Evolutionary conservation across 805 yeast species (phyloP), one percentile per base, ranked within the genome.

Genomic region (Ogataea sp.): DNA sequence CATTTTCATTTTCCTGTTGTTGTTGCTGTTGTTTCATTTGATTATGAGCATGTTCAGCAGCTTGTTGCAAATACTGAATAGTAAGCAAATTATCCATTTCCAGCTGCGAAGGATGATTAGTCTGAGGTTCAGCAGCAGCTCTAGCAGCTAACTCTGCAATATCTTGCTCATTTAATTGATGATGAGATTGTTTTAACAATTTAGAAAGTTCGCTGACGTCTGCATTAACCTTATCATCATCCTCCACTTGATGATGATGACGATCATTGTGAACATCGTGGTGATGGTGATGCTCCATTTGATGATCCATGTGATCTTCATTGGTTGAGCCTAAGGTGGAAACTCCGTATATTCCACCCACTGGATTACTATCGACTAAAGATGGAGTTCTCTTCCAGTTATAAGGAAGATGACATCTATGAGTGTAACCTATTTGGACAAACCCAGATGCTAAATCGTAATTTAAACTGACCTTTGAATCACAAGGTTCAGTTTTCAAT

Each of bases 401-500:
- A 40, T 58, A 57, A 8, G 71, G 70, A 11, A 45, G 49, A 44
- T 68, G 73, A 31, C 61, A 60, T 43, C 59, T 65, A 46, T 68
- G 73, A 38, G 55, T 61, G 46, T 55, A 68, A 26, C 57, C 47
- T 2, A 68, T 46, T 36, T 55, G 61, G 15, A 68, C 51, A 4
- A 54, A 41, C 0, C 73, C 73, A 24, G 61, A 56, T 11, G 52
- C 51, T 17, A 68, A 43, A 42, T 63, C 67, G 45, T 67, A 68
- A 37, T 54, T 62, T 31, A 68, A 40, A 1, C 64, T 56, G 20
- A 68, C 50, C 39, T 63, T 63, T 0, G 72, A 67, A 7, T 61
- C 58, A 40, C 73, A 68, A 8, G 56, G 55, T 39, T 65, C 67
- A 2, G 62, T 60, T 46, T 68, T 68, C 38, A 68, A 48, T 45